Evolutionary conservation across 2,329 filamentous ascomycete genomes (phyloP).

Genomic region (Alternaria metachromatica): DNA sequence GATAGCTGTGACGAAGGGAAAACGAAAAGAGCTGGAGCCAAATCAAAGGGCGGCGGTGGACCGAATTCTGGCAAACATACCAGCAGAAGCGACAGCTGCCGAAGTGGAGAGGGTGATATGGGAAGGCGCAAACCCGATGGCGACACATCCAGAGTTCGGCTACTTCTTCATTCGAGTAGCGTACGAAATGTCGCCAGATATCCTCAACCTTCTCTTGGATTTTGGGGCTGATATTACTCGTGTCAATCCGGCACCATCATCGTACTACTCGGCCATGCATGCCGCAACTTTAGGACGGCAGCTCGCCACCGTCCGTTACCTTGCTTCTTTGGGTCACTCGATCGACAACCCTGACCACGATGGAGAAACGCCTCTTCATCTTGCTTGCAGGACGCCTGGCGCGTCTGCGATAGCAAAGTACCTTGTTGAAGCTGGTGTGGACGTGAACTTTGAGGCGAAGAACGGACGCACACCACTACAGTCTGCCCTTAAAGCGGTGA

Average conservation of each 20-base stretch:
- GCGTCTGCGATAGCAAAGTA: conserved; percentile 35
- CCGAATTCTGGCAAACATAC: conserved; percentile 37
- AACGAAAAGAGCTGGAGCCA: conserved; percentile 31
- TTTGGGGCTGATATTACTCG: conserved; percentile 41
- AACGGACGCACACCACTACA: conserved; percentile 34
- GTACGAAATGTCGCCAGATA: conserved; percentile 30
- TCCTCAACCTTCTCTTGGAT: conserved; percentile 33
- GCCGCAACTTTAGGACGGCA: conserved; percentile 36
- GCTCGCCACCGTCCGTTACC: conserved; percentile 35
- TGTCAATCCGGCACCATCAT: conserved; percentile 13
- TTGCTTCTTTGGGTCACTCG: conserved; percentile 32
- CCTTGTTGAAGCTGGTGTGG: conserved; percentile 39
- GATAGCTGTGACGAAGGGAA: conserved; percentile 36
- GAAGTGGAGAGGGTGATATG: conserved; percentile 40
- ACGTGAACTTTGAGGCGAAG: conserved; percentile 36
- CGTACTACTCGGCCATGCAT: conserved; percentile 37
- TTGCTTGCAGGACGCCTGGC: conserved; percentile 38
- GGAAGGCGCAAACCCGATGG: conserved; percentile 42
- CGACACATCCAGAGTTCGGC: conserved; percentile 37
- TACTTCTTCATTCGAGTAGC: conserved; percentile 40
- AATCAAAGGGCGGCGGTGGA: conserved; percentile 37
- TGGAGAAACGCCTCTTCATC: conserved; percentile 43
- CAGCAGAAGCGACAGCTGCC: conserved; percentile 24
- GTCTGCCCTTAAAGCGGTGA: conserved; percentile 23
- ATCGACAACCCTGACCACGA: conserved; percentile 33